Percentiles rank a stretch among this genome's conserved stretches.
These are phyloP conservation scores for Tylopilus plumbeoviolaceoides DNA, from an alignment of 768 basidiomycete genomes.

Conservation along the genomic window DNA sequence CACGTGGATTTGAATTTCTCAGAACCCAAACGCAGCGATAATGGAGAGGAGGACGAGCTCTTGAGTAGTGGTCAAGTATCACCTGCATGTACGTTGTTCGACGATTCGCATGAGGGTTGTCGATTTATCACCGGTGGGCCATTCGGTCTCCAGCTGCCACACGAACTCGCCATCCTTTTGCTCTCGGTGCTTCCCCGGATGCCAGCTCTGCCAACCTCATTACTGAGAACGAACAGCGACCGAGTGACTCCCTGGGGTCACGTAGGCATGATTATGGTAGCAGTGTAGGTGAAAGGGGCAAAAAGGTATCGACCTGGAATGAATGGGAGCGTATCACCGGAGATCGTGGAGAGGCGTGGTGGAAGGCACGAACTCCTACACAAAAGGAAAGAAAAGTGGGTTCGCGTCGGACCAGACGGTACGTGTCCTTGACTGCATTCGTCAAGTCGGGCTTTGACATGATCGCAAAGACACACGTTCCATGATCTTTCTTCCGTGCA, in stretches of 20 bases:
- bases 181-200: conserved; percentile 29
- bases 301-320: conserved; percentile 51
- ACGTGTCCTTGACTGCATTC: conserved; percentile 1
- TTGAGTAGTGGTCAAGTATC: conserved; percentile 77
- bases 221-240: conserved; percentile 15
- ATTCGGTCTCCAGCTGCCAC: conserved; percentile 19
- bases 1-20: neutral
- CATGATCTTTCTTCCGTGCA: conserved; percentile 54
- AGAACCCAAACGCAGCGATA: conserved; percentile 12
- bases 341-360: conserved; percentile 14
- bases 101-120: conserved; percentile 1
- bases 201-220: conserved; percentile 25
- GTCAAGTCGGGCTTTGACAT: neutral
- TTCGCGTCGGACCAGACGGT: conserved; percentile 27
- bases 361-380: conserved; percentile 14
- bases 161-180: conserved; percentile 18
- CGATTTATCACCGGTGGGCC: conserved; percentile 5
- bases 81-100: conserved; percentile 50
- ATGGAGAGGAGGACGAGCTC: conserved; percentile 58
- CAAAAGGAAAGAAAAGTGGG: conserved; percentile 8
- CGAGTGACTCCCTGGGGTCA: conserved; percentile 1
- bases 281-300: conserved; percentile 3
- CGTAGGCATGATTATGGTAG: conserved; percentile 1
- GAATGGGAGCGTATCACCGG: conserved; percentile 27
- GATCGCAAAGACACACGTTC: conserved; percentile 56